phyloP scores from a whole-genome alignment of 2,329 filamentous ascomycete genomes.

The Elsinoe fawcettii region DNA sequence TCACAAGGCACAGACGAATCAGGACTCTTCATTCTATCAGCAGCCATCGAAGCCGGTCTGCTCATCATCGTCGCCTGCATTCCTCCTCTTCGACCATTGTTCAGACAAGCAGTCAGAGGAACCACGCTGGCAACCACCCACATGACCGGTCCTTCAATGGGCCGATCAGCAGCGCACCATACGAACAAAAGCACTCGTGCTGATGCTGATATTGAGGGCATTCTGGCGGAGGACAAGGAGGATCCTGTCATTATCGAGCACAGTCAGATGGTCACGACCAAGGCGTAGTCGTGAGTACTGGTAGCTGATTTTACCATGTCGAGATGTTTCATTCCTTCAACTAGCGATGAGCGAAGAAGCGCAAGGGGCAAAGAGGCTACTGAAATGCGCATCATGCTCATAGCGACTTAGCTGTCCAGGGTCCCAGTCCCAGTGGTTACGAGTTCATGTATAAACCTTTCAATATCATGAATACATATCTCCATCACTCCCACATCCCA shows the following conservation, averaged over 20 bases:
- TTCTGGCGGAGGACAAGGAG: neutral
- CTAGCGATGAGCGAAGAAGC: too few species aligned
- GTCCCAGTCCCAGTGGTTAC: too few species aligned
- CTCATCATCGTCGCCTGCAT: neutral
- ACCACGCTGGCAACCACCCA: neutral
- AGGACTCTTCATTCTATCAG: neutral
- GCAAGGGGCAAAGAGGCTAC: too few species aligned
- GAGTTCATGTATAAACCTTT: too few species aligned
- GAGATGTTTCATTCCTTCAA: too few species aligned
- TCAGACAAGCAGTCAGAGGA: neutral
- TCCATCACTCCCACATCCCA: too few species aligned
- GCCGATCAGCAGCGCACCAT: neutral
- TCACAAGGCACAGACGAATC: neutral
- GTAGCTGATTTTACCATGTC: too few species aligned
- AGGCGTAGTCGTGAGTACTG: neutral
- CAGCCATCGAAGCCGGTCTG: neutral
- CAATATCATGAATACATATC: too few species aligned
- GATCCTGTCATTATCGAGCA: neutral
- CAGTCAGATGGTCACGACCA: neutral
- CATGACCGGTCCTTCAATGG: neutral
- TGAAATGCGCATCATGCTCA: too few species aligned
- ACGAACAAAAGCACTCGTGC: neutral
- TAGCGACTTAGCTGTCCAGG: too few species aligned
- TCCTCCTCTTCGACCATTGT: constrained; percentile 1
- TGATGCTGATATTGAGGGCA: neutral